Evolutionary conservation across 2,329 filamentous ascomycete species (phyloP).

Genomic region (Pseudogymnoascus sp.): DNA sequence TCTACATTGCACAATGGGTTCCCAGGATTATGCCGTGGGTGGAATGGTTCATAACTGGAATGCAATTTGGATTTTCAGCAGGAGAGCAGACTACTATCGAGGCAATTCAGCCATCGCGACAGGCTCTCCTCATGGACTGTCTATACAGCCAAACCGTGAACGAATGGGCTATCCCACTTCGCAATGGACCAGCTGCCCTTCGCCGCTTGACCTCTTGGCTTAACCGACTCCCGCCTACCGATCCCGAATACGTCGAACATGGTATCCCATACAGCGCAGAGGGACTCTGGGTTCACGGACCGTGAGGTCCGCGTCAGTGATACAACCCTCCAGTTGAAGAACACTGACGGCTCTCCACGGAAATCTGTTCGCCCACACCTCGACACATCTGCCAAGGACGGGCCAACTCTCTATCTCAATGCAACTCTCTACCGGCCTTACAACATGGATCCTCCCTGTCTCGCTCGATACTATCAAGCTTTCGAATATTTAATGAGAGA

Average conservation of each 20-base stretch:
- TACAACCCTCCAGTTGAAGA: slow-evolving; percentile 42
- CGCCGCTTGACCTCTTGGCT: slow-evolving; percentile 81
- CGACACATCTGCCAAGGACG: slow-evolving; percentile 62
- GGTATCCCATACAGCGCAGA: slow-evolving; percentile 75
- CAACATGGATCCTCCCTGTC: slow-evolving; percentile 67
- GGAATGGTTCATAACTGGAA: slow-evolving; percentile 94
- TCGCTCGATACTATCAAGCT: slow-evolving; percentile 72
- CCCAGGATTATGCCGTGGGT: slow-evolving; percentile 79
- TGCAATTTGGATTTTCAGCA: slow-evolving; percentile 89
- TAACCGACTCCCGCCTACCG: slow-evolving; percentile 53
- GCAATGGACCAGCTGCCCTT: slow-evolving; percentile 81
- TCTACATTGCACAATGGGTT: slow-evolving; percentile 71
- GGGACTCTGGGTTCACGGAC: slow-evolving; percentile 79
- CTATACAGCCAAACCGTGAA: slow-evolving; percentile 98
- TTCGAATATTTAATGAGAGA: slow-evolving; percentile 90
- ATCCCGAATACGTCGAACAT: slow-evolving; percentile 57
- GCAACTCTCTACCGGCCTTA: slow-evolving; percentile 85
- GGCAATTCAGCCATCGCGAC: slow-evolving; percentile 73
- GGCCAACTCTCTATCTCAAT: slow-evolving; percentile 80
- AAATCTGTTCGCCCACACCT: slow-evolving; percentile 53
- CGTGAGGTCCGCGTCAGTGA: slow-evolving; percentile 81
- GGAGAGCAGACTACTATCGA: slow-evolving; percentile 56
- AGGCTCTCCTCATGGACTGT: slow-evolving; percentile 90
- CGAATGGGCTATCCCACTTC: slow-evolving; percentile 89
- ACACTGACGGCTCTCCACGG: not conserved